phyloP scores from a whole-genome alignment of 371 early-diverging fungal genomes.

The Rhizomucor miehei region DNA sequence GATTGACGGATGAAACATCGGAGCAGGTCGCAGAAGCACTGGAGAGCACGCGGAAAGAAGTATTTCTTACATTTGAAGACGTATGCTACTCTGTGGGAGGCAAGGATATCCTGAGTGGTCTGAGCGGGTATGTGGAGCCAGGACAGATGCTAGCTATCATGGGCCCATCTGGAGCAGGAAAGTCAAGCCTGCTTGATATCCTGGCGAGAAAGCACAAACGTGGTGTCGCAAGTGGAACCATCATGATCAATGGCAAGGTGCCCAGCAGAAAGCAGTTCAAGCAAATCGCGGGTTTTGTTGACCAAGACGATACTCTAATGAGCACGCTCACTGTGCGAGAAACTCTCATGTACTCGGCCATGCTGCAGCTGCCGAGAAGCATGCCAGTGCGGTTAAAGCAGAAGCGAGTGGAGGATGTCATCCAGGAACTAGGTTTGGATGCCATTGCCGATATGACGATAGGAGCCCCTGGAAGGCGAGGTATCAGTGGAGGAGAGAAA shows the following conservation, averaged over 20 bases:
- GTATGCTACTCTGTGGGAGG: slow-evolving; percentile 32
- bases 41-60: slow-evolving; percentile 15
- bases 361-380: slow-evolving; percentile 70
- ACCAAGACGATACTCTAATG: slow-evolving; percentile 90
- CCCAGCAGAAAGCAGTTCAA: slow-evolving; percentile 56
- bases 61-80: slow-evolving; percentile 35
- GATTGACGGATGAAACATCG: slow-evolving; percentile 11
- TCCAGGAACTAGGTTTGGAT: slow-evolving; percentile 67
- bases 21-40: slow-evolving; percentile 18
- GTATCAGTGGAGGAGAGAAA: slow-evolving; percentile 94
- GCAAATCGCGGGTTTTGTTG: slow-evolving; percentile 81
- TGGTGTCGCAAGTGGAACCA: slow-evolving; percentile 83
- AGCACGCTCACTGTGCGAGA: slow-evolving; percentile 88
- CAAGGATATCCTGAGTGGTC: slow-evolving; percentile 37
- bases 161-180: slow-evolving; percentile 48
- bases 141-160: slow-evolving; percentile 72
- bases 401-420: slow-evolving; percentile 62
- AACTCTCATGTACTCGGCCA: slow-evolving; percentile 83
- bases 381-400: slow-evolving; percentile 52
- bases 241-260: slow-evolving; percentile 77
- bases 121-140: slow-evolving; percentile 55
- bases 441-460: slow-evolving; percentile 64
- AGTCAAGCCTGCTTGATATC: slow-evolving; percentile 67
- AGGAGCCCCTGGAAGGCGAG: slow-evolving; percentile 66
- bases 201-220: slow-evolving; percentile 83